A percentile compares a stretch with the other conserved stretches of the same genome.
Conservation (phyloP, 805 yeast species). For the Suhomyces kilbournensis region DNA sequence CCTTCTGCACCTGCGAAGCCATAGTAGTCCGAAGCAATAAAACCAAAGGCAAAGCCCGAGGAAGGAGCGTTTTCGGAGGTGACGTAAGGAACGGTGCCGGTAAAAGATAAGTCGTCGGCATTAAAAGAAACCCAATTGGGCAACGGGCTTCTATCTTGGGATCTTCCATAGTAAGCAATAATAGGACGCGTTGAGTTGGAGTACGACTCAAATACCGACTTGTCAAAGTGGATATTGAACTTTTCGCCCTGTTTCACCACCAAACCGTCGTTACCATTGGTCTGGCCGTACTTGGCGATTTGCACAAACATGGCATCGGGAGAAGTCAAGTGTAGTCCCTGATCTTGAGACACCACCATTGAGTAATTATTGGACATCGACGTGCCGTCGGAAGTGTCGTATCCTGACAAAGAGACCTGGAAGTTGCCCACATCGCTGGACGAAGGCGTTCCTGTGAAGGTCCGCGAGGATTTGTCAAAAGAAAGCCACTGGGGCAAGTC, state of each 20-base stretch:
- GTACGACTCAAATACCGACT: constrained; percentile 51
- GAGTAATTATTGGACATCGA: constrained; percentile 47
- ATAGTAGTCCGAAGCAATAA: constrained; percentile 74
- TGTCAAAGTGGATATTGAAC: constrained; percentile 64
- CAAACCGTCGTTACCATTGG: constrained; percentile 73
- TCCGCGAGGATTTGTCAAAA: constrained; percentile 60
- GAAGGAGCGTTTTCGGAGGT: constrained; percentile 90
- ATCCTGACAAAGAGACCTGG: constrained; percentile 56
- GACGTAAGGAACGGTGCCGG: constrained; percentile 85
- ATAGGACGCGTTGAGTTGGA: constrained; percentile 46
- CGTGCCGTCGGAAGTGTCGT: constrained; percentile 53
- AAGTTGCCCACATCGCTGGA: constrained; percentile 42
- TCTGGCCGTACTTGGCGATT: constrained; percentile 62
- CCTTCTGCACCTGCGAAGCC: constrained; percentile 74
- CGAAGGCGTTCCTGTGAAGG: constrained; percentile 68
- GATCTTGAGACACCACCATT: constrained; percentile 56
- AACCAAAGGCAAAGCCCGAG: constrained; percentile 58
- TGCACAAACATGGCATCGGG: constrained; percentile 47
- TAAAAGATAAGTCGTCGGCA: constrained; percentile 57
- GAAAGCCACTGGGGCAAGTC: constrained; percentile 75
- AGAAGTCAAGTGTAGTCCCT: constrained; percentile 51
- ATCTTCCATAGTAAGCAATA: constrained; percentile 73
- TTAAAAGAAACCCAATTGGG: constrained; percentile 89
- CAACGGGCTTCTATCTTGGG: constrained; percentile 79
- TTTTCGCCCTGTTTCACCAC: constrained; percentile 68